Percentiles rank a stretch among this genome's conserved stretches.
These are phyloP conservation scores for Immersiella caudata DNA, from an alignment of 495 filamentous ascomycete genomes.

Conservation along the genomic window DNA sequence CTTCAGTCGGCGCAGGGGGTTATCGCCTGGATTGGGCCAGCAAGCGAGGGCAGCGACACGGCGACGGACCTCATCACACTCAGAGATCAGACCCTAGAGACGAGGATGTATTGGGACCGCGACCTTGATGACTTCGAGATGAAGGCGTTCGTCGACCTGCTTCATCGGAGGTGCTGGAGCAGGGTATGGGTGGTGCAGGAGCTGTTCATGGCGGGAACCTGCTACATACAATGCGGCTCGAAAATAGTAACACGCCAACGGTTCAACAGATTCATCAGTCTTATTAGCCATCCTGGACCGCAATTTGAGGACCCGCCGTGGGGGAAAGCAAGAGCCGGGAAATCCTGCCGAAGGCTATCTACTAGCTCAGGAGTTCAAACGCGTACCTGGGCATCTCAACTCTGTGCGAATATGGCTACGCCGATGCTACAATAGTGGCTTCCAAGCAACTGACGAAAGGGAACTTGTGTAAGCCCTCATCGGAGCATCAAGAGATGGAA, in stretches of 20 bases:
- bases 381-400: not conserved
- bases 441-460: not conserved
- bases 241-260: not conserved
- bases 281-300: not conserved
- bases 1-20: not conserved
- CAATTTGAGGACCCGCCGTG: not conserved
- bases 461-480: not conserved
- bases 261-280: not conserved
- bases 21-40: not conserved
- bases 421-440: not conserved
- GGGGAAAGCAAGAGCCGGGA: not conserved
- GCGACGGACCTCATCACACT: not conserved
- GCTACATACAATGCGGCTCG: not conserved
- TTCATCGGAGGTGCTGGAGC: not conserved
- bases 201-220: not conserved
- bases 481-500: not conserved
- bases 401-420: not conserved
- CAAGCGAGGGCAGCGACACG: not conserved
- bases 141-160: not conserved
- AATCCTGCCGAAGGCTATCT: not conserved
- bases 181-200: not conserved
- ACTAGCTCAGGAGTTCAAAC: not conserved
- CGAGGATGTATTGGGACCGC: not conserved
- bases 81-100: not conserved
- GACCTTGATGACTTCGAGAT: not conserved